Evolutionary conservation across 306 rosid genomes (phyloP), one percentile per base, ranked within the genome.

Genomic region (Ammopiptanthus mongolicus): DNA sequence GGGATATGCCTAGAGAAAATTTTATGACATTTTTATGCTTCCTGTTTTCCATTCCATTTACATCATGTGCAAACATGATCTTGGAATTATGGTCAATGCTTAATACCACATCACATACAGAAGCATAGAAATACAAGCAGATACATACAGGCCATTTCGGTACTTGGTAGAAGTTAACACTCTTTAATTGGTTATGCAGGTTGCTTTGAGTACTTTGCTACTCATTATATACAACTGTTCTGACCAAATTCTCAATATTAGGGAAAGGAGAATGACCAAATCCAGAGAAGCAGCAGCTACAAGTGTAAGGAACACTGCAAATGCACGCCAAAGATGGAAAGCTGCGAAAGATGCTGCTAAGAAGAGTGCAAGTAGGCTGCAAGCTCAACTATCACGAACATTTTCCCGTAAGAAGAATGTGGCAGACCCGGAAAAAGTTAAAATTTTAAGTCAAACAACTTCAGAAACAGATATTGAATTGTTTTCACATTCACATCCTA

Each of bases 181-280:
- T 74, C 36, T 55, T 82, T 67, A 63, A 65, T 69, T 87, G 46
- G 67, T 79, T 39, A 46, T 85, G 96, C 97, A 91, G 97, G 90
- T 67, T 72, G 97, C 87, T 83, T 57, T 91, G 78, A 79, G 89
- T 80, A 85, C 88, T 69, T 76, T 91, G 52, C 88, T 91, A 59
- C 91, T 91, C 82, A 86, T 89, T 57, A 78, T 91, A 31, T 89
- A 91, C 84, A 87, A 87, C 81, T 91, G 88, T 81, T 89, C 90
- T 50, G 97, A 85, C 84, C 96, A 87, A 86, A 89, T 89, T 76
- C 91, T 91, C 41, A 83, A 78, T 55, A 85, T 72, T 48, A 91
- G 96, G 80, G 90, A 86, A 64, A 87, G 91, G 68, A 87, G 90
- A 81, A 69, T 76, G 70, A 86, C 93, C 3, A 87, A 82, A 78